Base-by-base conservation (phyloP, 371 early-diverging fungal species). In the Synchytrium microbalum region DNA sequence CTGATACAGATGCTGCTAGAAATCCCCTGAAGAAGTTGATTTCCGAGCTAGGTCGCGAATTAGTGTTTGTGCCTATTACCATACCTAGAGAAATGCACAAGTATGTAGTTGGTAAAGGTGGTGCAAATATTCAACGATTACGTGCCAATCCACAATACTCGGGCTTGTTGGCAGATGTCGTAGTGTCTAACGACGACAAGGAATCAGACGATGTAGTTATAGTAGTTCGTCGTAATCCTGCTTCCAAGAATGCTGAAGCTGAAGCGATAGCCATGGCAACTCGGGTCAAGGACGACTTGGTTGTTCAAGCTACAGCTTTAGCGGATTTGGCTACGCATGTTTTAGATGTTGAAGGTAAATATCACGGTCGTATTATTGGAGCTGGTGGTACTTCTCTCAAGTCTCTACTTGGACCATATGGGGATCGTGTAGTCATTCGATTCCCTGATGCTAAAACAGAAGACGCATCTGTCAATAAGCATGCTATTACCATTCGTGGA, bases 21-120 rank as follows among this genome's bases (percentile, higher is more conserved):
- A 68, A 60, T 27, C 73, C 64, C 13, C 61, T 76, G n/a, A 57
- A 30, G 24, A 54, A 27, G 8, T 58, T 64, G n/a, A 25, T 79
- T 16, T 67, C 66, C 26, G 72, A 75, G 28, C 60, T 59, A 65
- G 75, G 72, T 14, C 27, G 54, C 19, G 24, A 57, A 1, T 62
- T 77, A 28, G 78, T 81, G 68, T 87, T 92, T 67, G 81, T 81
- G 57, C 77, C 80, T 52, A 85, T 90, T 56, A 82, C 85, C 28
- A 83, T 94, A 30, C 90, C 92, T 58, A 84, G 85, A 54, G 87
- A 87, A 38, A 75, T 93, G 61, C 91, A 91, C 71, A 80, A 86
- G 33, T 85, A 86, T 73, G 85, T 94, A 59, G 76, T 85, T 28
- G 89, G 91, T 31, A 85, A 85, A 64, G 87, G 87, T 61, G 92